Conservation (phyloP, 495 filamentous ascomycete genomes). For the Tuber aestivum region DNA sequence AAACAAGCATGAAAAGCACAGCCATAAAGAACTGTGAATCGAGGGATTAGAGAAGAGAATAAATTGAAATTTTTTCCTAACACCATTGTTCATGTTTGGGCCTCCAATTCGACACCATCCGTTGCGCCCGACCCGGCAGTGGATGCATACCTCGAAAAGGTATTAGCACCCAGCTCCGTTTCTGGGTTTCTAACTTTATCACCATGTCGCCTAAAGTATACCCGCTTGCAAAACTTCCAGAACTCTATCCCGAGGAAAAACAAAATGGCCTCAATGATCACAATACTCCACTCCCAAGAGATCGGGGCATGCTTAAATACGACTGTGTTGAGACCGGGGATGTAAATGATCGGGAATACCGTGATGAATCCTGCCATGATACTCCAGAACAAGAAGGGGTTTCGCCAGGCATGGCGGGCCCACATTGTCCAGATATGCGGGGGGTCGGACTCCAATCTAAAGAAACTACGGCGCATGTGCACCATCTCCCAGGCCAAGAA, state of each 20-base stretch:
- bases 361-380: constrained; percentile 63
- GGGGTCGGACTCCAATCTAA: constrained; percentile 57
- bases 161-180: constrained; percentile 30
- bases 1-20: not conserved
- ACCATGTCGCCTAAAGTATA: constrained; percentile 43
- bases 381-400: constrained; percentile 66
- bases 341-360: constrained; percentile 66
- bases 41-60: not conserved
- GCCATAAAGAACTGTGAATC: not conserved
- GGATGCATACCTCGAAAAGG: constrained; percentile 30
- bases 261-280: constrained; percentile 53
- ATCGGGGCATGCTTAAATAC: constrained; percentile 70
- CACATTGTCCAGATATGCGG: constrained; percentile 51
- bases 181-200: constrained; percentile 40
- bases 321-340: constrained; percentile 60
- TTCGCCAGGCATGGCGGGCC: constrained; percentile 61
- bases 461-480: constrained; percentile 61
- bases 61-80: not conserved
- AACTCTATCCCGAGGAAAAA: constrained; percentile 61
- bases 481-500: constrained; percentile 72
- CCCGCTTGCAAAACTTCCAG: constrained; percentile 64
- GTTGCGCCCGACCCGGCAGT: not conserved
- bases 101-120: not conserved
- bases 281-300: constrained; percentile 67
- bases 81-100: not conserved